Evolutionary conservation across 2,329 filamentous ascomycete genomes (phyloP), one percentile per base, ranked within the genome.

Genomic region (Calonectria crousiana): DNA sequence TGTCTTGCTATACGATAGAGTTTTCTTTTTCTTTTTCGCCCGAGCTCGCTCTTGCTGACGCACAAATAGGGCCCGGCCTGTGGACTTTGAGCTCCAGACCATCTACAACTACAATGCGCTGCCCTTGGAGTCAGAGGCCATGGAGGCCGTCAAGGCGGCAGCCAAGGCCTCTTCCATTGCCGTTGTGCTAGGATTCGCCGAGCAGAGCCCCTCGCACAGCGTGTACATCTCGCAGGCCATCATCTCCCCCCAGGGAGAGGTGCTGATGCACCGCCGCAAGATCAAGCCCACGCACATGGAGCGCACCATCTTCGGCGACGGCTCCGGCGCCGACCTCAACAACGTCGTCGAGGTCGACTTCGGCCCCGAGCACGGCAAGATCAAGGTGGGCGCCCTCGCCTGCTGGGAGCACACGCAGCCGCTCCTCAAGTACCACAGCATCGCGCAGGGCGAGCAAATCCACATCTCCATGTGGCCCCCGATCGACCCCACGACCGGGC

Each of bases 201-300:
- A 89, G 77, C 79, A 80, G 5, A 81, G 80, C 2, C 73, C 84
- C 2, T 71, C 69, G 8, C 76, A 78, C 26, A 80, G 74, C 69
- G 30, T 88, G 9, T 89, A 89, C 81, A 87, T 89, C 38, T 81
- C 87, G 0, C 88, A 89, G 74, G 84, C 83, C 4, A 83, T 89
- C 10, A 87, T 90, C 71, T 83, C 81, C 1, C 78, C 82, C 0
- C 79, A 85, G 28, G 88, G 88, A 1, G 82, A 86, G 32, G 53
- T 89, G 13, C 69, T 83, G 11, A 76, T 84, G 8, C 81, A 85
- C 56, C 85, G 87, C 8, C 84, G 87, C 26, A 90, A 90, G 81
- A 83, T 90, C 76, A 90, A 90, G 78, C 86, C 88, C 0, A 90
- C 88, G 0, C 88, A 90, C 68, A 87, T 90, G 83, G 89, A 90